Base-by-base conservation (phyloP, 2,329 filamentous ascomycete species). In the Aspergillus ibericus region DNA sequence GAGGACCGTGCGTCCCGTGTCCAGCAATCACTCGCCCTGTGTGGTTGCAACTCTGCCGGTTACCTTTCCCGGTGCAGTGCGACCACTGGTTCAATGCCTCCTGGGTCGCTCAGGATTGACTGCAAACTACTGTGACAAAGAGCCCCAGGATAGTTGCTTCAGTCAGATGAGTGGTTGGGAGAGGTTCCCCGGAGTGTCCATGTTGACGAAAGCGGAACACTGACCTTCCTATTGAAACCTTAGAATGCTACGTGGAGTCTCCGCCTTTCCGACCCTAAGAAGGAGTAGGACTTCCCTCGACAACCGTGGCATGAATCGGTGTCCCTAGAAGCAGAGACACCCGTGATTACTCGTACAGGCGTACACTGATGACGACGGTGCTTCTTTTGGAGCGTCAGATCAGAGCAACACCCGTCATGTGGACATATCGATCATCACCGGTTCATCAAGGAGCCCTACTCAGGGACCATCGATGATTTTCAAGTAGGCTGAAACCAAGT, bases 401-500 rank as follows among this genome's bases (percentile, higher is more conserved):
- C 44, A 29, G 25, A 32, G 10, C 44, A 32, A 29, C 44, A 15
- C 44, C 13, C 13, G 44, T 48, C 44, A 29, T 29, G 15, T 25
- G 44, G 10, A 48, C 12, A 16, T 22, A 47, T 16, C 25, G 44
- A 48, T 29, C 44, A 2, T 29, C 32, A 36, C 18, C 27, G 22
- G 35, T 35, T 34, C 18, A 55, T 25, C 38, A 44, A 50, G 47
- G 16, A 52, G 29, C 36, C 16, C 40, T 27, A 40, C 27, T 44
- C 40, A 27, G 36, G 25, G 38, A 53, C 35, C 16, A 16, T 53
- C 36, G 27, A 55, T 32, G 52, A 52, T 35, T 51, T 20, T 22
- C 48, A 52, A 46, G 22, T 46, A 57, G 36, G 15, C 32, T 29
- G 48, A 57, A 51, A 52, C 38, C 49, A 52, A 38, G 42, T 51